Evolutionary conservation across 2,329 filamentous ascomycete species (phyloP).

Genomic region (Zymoseptoria ardabiliae): DNA sequence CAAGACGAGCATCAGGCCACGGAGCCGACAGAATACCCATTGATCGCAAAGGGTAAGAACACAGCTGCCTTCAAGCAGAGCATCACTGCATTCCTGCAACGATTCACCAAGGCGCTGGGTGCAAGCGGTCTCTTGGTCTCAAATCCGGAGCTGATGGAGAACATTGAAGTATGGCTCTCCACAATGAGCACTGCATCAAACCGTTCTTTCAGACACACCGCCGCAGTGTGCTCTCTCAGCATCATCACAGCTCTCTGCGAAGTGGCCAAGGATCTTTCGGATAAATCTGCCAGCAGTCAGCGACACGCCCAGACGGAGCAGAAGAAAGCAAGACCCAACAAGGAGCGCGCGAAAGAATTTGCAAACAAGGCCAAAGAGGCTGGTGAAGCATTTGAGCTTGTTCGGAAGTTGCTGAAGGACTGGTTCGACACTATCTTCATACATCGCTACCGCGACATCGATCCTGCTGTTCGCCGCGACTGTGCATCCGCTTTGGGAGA

Average conservation of each 20-base stretch:
- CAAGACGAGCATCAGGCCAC: constrained; percentile 81
- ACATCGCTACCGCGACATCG: constrained; percentile 90
- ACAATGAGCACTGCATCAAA: constrained; percentile 84
- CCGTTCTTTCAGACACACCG: constrained; percentile 88
- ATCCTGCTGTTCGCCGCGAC: constrained; percentile 79
- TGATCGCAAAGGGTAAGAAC: constrained; percentile 69
- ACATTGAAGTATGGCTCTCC: constrained; percentile 80
- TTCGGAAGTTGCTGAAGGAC: constrained; percentile 68
- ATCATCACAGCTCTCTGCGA: constrained; percentile 72
- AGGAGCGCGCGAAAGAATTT: constrained; percentile 65
- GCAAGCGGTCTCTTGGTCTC: constrained; percentile 75
- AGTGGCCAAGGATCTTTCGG: constrained; percentile 62
- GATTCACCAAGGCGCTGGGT: constrained; percentile 70
- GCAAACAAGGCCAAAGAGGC: constrained; percentile 65
- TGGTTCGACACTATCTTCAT: constrained; percentile 91
- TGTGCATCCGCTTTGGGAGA: constrained; percentile 78
- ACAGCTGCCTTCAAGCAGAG: constrained; percentile 70
- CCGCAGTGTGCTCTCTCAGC: constrained; percentile 74
- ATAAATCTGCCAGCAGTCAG: constrained; percentile 65
- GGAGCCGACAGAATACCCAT: constrained; percentile 70
- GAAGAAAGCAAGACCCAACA: constrained; percentile 67
- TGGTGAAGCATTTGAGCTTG: constrained; percentile 59
- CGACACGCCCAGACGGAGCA: constrained; percentile 73
- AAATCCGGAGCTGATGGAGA: constrained; percentile 71
- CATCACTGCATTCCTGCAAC: constrained; percentile 70